A percentile compares a stretch with the other conserved stretches of the same genome.
phyloP scores from a whole-genome alignment of 2,329 filamentous ascomycete genomes.

The Sporothrix curviconia region DNA sequence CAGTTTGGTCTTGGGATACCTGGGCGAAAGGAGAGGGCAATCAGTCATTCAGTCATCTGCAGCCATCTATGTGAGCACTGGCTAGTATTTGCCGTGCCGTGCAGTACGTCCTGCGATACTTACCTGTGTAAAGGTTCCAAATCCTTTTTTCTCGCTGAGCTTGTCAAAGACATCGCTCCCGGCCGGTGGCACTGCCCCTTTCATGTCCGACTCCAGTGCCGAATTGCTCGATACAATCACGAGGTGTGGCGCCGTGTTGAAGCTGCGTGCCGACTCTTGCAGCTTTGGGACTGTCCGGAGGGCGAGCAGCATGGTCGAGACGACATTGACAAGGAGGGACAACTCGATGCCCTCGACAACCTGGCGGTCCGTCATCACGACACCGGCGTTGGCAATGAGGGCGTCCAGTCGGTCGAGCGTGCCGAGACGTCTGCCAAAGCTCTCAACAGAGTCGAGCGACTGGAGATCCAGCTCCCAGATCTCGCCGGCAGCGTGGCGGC shows the following conservation, averaged over 20 bases:
- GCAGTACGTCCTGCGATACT: too few species aligned
- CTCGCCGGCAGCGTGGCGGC: not conserved
- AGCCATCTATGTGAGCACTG: too few species aligned
- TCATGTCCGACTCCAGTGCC: constrained; percentile 19
- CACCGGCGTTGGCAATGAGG: constrained; percentile 36
- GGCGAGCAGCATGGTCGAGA: constrained; percentile 45
- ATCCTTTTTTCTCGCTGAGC: constrained; percentile 14
- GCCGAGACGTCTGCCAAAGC: constrained; percentile 7
- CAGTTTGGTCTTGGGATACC: constrained; percentile 27
- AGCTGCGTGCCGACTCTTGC: constrained; percentile 29
- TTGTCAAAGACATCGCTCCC: not conserved
- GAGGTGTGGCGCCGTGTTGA: constrained; percentile 23
- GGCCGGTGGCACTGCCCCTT: not conserved
- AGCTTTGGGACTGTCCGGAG: constrained; percentile 46
- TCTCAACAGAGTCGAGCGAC: constrained; percentile 7
- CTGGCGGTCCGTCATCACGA: constrained; percentile 30
- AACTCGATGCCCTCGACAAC: constrained; percentile 40
- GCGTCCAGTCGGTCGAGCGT: constrained; percentile 31
- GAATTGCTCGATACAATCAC: constrained; percentile 23
- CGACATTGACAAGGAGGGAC: constrained; percentile 46
- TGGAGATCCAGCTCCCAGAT: constrained; percentile 16
- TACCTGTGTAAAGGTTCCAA: constrained; percentile 26
- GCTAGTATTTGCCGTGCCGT: too few species aligned
- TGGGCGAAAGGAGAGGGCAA: not conserved
- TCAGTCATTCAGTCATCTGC: too few species aligned